Base-by-base conservation (phyloP, 2,329 filamentous ascomycete species). In the Periconia digitata region DNA sequence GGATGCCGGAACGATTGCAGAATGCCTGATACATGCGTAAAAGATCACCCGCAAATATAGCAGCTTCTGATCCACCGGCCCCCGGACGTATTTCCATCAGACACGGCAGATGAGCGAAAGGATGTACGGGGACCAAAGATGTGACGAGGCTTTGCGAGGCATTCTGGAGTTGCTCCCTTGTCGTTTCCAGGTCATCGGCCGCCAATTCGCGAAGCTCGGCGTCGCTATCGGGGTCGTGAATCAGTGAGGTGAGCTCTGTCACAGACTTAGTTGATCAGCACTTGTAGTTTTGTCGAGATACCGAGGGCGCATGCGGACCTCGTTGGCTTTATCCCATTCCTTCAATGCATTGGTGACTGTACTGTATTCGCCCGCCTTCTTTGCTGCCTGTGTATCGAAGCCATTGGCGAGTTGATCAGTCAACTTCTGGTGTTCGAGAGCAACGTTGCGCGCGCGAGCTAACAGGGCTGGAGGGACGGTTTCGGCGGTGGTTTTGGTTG, bases 71-170 rank as follows among this genome's bases (percentile, higher is more conserved):
- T 2, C 94, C 94, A 32, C 94, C 94, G 0, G 91, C 92, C 0
- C 94, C 94, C 0, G 94, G 94, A 0, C 92, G 84, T 50, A 99
- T 88, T 73, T 99, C 94, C 36, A 99, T 74, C 54, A 99, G 80
- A 70, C 92, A 97, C 44, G 92, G 90, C 59, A 97, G 81, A 53
- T 90, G 82, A 24, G 90, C 90, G 67, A 96, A 99, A 2, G 92
- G 89, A 69, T 99, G 92, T 35, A 85, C 83, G 1, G 94, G 94
- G 15, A 95, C 88, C 44, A 99, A 80, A 39, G 88, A 85, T 18
- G 81, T 83, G 21, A 90, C 90, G 37, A 99, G 80, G 29, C 81
- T 82, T 32, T 79, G 79, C 0, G 85, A 84, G 21, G 95, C 80
- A 0, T 73, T 66, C 2, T 80, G 77, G 20, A 96, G 79, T 49